phyloP scores from a whole-genome alignment of 345 rosid genomes.

The Camelina hispida region DNA sequence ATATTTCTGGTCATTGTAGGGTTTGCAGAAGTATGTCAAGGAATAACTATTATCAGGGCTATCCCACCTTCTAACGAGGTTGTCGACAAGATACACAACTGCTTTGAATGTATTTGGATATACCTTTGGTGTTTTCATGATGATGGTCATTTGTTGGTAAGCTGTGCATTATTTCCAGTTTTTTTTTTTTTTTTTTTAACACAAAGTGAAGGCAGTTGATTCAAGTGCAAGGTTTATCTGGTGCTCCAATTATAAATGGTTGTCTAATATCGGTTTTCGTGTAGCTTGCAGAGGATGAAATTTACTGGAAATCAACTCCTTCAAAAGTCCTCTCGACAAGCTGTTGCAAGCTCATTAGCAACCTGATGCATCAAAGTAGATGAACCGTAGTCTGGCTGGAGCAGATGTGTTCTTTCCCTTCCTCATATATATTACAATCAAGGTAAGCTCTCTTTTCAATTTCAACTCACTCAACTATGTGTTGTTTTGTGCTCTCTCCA shows the following conservation, averaged over 20 bases:
- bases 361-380: conserved; percentile 61
- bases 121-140: conserved; percentile 52
- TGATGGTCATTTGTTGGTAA: conserved; percentile 72
- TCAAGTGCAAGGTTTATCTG: background rate
- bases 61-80: conserved; percentile 57
- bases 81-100: conserved; percentile 52
- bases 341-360: conserved; percentile 60
- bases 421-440: conserved; percentile 60
- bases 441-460: conserved; percentile 62
- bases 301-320: conserved; percentile 54
- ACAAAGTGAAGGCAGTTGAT: background rate
- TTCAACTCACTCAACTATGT: background rate
- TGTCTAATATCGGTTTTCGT: conserved; percentile 10
- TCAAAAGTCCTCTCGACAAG: conserved; percentile 55
- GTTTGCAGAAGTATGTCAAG: conserved; percentile 67
- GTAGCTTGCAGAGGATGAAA: conserved; percentile 68
- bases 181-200: no score
- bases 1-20: conserved; percentile 45
- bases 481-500: background rate
- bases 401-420: conserved; percentile 71
- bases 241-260: conserved; percentile 9
- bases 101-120: conserved; percentile 63
- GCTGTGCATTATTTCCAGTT: background rate
- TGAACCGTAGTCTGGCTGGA: conserved; percentile 53
- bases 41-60: conserved; percentile 55